Conservation (phyloP, 2,329 filamentous ascomycete genomes). For the Didymella pomorum region DNA sequence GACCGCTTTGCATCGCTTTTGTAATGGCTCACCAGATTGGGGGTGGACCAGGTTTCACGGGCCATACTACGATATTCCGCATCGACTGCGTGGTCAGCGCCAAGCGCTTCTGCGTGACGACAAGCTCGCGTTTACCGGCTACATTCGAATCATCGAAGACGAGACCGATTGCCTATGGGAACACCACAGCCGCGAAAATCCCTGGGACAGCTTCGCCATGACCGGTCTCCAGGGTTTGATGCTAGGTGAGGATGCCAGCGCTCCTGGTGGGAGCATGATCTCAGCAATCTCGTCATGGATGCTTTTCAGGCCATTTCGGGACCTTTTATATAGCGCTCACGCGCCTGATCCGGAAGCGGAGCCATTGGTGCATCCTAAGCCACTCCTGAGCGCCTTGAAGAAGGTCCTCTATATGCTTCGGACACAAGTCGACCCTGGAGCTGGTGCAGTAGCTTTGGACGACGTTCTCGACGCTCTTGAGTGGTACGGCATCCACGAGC, state of each 20-base stretch:
- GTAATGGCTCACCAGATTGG: constrained; percentile 66
- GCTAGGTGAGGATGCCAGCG: constrained; percentile 39
- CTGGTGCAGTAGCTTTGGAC: constrained; percentile 45
- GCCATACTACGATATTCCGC: constrained; percentile 65
- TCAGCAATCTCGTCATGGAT: constrained; percentile 67
- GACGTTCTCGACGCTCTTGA: constrained; percentile 50
- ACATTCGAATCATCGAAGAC: constrained; percentile 68
- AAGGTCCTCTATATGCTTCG: constrained; percentile 61
- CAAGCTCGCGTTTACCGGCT: constrained; percentile 68
- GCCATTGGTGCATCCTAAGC: constrained; percentile 58
- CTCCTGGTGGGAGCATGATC: constrained; percentile 54
- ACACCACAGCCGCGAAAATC: constrained; percentile 62
- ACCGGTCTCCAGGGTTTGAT: constrained; percentile 64
- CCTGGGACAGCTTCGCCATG: constrained; percentile 65
- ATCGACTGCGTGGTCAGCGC: constrained; percentile 64
- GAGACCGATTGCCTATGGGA: constrained; percentile 69
- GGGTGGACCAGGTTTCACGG: constrained; percentile 70
- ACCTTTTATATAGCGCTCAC: constrained; percentile 61
- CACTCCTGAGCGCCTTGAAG: constrained; percentile 60
- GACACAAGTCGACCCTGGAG: constrained; percentile 50
- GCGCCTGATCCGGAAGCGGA: constrained; percentile 57
- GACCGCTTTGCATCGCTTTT: constrained; percentile 67
- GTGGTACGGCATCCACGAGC: constrained; percentile 52
- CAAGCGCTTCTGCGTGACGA: constrained; percentile 67
- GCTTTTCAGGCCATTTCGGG: constrained; percentile 66